Evolutionary conservation across 2,329 filamentous ascomycete genomes (phyloP), one percentile per base, ranked within the genome.

Genomic region (Neonectria neomacrospora): DNA sequence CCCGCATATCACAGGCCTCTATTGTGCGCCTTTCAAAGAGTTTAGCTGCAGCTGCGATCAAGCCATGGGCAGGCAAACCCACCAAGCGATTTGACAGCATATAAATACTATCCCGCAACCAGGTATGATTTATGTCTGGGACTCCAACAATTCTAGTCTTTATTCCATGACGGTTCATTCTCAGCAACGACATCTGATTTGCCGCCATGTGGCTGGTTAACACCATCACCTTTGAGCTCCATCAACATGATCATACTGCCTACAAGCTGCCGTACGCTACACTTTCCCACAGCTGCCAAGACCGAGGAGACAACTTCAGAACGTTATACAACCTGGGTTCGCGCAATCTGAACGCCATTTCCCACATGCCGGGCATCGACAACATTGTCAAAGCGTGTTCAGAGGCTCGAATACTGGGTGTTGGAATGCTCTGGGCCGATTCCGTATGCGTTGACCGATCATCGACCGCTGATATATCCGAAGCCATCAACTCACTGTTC

Each of bases 401-500:
- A 1, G 14, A 32, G 7, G 23, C 32, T 2, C 5, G 11, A 23
- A 7, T 26, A 2, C n/a, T 20, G 3, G 23, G 20, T 2, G 5
- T 61, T 20, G 20, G 22, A 9, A 51, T 20, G 8, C 32, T 51
- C 14, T 55, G 34, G 51, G 34, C 32, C 6, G 52, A 51, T 11
- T 44, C 37, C 4, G 26, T 55, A 2, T 51, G 52, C 14, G 14
- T 55, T 11, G 20, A 61, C 14, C 11, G 32, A 16, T 34, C 42
- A 23, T 50, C 44, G n/a, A 42, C 6, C 3, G 28, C 34, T 20
- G 51, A 34, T 2, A 12, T 54, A 6, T 60, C 44, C 0, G 44
- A 42, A 8, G 44, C 34, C 3, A 20, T 60, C 44, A 50, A 55
- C 50, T 60, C 57, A 1, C 54, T 48, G 42, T 55, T 44, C 12